Evolutionary conservation across 2,329 filamentous ascomycete species (phyloP).

Genomic region (Aspergillus cejpii): DNA sequence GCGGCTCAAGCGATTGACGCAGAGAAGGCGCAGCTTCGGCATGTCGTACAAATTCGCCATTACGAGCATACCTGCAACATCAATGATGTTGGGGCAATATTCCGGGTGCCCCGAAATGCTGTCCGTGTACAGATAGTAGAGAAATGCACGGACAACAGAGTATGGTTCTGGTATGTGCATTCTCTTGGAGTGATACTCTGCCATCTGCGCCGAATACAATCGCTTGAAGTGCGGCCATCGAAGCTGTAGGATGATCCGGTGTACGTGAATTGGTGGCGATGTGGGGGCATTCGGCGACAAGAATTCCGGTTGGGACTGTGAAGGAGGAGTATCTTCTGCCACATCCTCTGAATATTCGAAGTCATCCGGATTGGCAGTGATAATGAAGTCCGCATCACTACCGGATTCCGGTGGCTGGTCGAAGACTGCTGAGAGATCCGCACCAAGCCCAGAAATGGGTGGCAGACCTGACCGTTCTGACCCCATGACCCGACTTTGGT

Average conservation of each 20-base stretch:
- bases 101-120: slow-evolving; percentile 63
- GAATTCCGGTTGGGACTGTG: slow-evolving; percentile 28
- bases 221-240: slow-evolving; percentile 96
- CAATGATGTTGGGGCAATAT: slow-evolving; percentile 59
- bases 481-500: slow-evolving; percentile 43
- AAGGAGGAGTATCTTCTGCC: slow-evolving; percentile 31
- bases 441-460: slow-evolving; percentile 61
- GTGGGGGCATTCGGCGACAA: slow-evolving; percentile 43
- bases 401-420: slow-evolving; percentile 76
- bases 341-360: slow-evolving; percentile 49
- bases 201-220: slow-evolving; percentile 89
- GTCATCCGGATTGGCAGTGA: slow-evolving; percentile 79
- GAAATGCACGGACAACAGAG: slow-evolving; percentile 83
- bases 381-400: slow-evolving; percentile 81
- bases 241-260: slow-evolving; percentile 87
- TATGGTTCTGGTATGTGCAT: slow-evolving; percentile 98
- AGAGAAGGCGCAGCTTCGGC: slow-evolving; percentile 81
- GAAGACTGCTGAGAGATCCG: slow-evolving; percentile 79
- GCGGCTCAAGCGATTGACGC: slow-evolving; percentile 79
- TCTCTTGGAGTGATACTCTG: slow-evolving; percentile 91
- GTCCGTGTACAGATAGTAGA: slow-evolving; percentile 96
- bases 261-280: slow-evolving; percentile 83
- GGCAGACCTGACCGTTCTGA: slow-evolving; percentile 50
- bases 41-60: slow-evolving; percentile 99
- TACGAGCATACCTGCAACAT: slow-evolving; percentile 88